Evolutionary conservation across 768 basidiomycete genomes (phyloP).

Genomic region (Leccinum aurantiacum): DNA sequence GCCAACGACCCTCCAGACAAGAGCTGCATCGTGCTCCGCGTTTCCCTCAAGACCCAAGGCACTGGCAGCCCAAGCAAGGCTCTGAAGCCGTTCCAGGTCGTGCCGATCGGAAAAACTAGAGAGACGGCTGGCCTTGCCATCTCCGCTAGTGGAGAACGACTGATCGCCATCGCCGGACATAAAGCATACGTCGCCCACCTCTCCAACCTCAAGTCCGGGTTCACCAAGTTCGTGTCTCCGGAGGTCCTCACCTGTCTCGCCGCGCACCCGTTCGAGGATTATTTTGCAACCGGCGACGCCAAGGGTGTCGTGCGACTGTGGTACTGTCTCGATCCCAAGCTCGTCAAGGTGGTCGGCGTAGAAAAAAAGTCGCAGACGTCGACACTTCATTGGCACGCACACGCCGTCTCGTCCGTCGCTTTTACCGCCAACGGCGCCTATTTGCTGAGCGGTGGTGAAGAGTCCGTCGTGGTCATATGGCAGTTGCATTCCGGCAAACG

Average conservation of each 20-base stretch:
- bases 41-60: slow-evolving; percentile 51
- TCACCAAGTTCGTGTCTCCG: slow-evolving; percentile 80
- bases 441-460: slow-evolving; percentile 91
- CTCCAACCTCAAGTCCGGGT: slow-evolving; percentile 58
- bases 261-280: slow-evolving; percentile 87
- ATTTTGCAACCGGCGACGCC: slow-evolving; percentile 92
- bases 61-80: slow-evolving; percentile 42
- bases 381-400: slow-evolving; percentile 94
- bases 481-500: slow-evolving; percentile 84
- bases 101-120: slow-evolving; percentile 66
- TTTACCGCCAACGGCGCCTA: slow-evolving; percentile 94
- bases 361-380: slow-evolving; percentile 85
- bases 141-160: slow-evolving; percentile 75
- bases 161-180: slow-evolving; percentile 72
- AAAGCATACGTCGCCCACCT: slow-evolving; percentile 75
- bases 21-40: slow-evolving; percentile 50
- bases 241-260: slow-evolving; percentile 81
- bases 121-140: slow-evolving; percentile 62
- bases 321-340: slow-evolving; percentile 80
- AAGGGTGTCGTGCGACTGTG: slow-evolving; percentile 85
- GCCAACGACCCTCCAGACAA: slow-evolving; percentile 39
- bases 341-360: slow-evolving; percentile 53
- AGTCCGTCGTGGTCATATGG: slow-evolving; percentile 97
- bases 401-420: slow-evolving; percentile 80
- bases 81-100: slow-evolving; percentile 48